Evolutionary conservation across 805 yeast species (phyloP), one percentile per base, ranked within the genome.

Genomic region (Barnettozyma pratensis): DNA sequence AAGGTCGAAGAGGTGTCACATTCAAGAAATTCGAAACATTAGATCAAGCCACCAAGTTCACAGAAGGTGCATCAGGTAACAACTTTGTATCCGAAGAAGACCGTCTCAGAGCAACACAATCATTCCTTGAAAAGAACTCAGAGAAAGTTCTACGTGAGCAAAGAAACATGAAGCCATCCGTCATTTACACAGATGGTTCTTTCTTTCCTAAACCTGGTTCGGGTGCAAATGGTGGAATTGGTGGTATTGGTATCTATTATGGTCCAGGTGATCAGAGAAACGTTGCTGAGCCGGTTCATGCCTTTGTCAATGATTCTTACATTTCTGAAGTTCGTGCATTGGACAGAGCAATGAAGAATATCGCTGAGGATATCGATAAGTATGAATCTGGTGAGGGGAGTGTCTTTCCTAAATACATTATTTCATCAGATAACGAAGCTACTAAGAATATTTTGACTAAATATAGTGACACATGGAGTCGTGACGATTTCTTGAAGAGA

Each of bases 171-270:
- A 30, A 29, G 11, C 41, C 42, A 9, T 35, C 39, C 7, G 43
- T 49, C 6, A 70, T 88, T 0, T 90, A 77, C 58, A 83, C 88
- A 25, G 97, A 90, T 64, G 97, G 97, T 0, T 86, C 96, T 0
- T 59, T 46, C 30, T 37, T 54, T n/a, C 35, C 3, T 19, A 19
- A 19, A 19, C 19, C 19, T 19, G 19, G 19, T 19, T 19, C 19
- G 2, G 19, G 19, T 19, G 19, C 37, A 8, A 12, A 12, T 29
- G 74, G 77, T 5, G 84, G 85, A 56, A 5, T 10, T 28, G 14
- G 84, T 0, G 97, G 97, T 0, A 81, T 77, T 58, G 97, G 96
- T 27, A 86, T 85, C 0, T 88, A 69, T 61, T 87, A 75, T 62
- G 91, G 89, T 0, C 67, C 55, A 0, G 58, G 64, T 35, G 85